Evolutionary conservation across 176 grass and related monocot species (phyloP), one percentile per base, ranked within the genome.

Genomic region (Coix lacrymajobi): DNA sequence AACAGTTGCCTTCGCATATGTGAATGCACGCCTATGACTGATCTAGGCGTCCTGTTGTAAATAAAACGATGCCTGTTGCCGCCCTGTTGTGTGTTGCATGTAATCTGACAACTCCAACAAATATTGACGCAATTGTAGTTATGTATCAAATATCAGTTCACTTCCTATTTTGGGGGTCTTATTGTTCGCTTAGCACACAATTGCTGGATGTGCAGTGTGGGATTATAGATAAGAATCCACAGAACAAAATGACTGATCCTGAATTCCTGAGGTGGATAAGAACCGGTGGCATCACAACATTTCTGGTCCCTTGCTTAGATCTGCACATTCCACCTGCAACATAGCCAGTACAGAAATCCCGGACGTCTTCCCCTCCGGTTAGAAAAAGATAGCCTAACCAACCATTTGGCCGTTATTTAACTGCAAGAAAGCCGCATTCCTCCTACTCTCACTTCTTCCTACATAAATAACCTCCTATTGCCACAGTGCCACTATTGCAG

Each of bases 321-420:
- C 51, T 56, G 51, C 51, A 56, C 51, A 56, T 56, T 56, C 51
- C 51, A 56, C 51, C 51, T 56, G 19, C 51, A 56, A 56, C 51
- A n/a, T 52, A 52, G 19, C 49, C 49, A 22, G 3, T 56, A n/a
- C 68, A 83, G 73, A 83, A n/a, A 10, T 56, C 49, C 49, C 7
- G 7, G 49, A 52, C 49, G 49, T 22, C 49, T n/a, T 56, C 20
- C 7, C 8, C 51, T 3, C 20, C 20, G 7, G 19, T 56, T 56
- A 22, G 51, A 8, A n/a, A 56, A 62, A 32, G 69, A 83, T 83
- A 40, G 54, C 14, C 28, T 20, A 83, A 62, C 80, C 16, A 83
- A 71, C 68, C 15, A 22, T 73, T 73, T 83, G 54, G 69, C 29
- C 7, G 68, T 83, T 62, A 63, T 83, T 73, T 73, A 83, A 63